Evolutionary conservation across 305 asterid genomes (phyloP).

Genomic region (Withania somnifera): DNA sequence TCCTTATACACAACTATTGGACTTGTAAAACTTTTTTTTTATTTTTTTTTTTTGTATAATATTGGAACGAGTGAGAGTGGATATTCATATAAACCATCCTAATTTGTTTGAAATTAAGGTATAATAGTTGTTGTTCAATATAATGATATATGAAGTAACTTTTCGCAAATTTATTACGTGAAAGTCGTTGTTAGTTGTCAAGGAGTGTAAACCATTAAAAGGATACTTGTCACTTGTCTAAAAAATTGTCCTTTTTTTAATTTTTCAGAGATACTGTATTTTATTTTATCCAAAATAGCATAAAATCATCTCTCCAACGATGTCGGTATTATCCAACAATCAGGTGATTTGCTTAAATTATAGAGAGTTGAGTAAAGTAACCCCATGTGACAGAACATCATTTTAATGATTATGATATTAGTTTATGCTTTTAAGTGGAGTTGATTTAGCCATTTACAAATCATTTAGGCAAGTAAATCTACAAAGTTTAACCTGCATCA

Average conservation of each 20-base stretch:
- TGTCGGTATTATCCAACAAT: not conserved
- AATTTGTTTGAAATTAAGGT: not conserved
- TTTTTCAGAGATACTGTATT: not conserved
- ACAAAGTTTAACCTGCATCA: not conserved
- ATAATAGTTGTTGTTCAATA: not conserved
- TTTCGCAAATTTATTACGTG: not conserved
- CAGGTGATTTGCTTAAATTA: not conserved
- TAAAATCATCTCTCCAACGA: not conserved
- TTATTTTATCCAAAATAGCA: not conserved
- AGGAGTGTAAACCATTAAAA: no score
- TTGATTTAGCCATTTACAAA: not conserved
- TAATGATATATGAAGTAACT: not conserved
- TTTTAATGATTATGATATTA: not conserved
- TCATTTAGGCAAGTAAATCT: not conserved
- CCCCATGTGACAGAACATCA: not conserved
- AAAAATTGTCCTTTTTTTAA: no score
- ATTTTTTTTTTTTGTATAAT: not conserved
- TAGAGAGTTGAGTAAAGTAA: not conserved
- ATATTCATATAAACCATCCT: not conserved
- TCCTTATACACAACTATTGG: not conserved
- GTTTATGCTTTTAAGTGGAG: not conserved
- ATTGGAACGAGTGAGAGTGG: not conserved
- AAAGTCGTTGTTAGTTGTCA: not conserved
- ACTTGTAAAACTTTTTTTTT: not conserved
- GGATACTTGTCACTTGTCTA: not conserved